Conservation (phyloP, 2,329 filamentous ascomycete genomes). For the Claviceps monticola region DNA sequence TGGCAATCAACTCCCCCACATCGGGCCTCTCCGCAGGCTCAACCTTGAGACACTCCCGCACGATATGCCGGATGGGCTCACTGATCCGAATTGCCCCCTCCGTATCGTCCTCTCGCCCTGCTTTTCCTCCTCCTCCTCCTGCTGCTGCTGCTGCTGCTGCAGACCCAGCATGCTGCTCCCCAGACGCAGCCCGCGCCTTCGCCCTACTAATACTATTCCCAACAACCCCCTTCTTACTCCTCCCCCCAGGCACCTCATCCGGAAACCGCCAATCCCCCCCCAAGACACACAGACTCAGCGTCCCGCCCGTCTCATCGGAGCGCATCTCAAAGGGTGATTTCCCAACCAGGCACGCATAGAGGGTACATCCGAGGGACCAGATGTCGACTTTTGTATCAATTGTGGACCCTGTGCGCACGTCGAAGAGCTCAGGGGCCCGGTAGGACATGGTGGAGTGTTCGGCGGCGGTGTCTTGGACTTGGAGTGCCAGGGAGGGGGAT, state of each 20-base stretch:
- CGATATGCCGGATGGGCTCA: constrained; percentile 73
- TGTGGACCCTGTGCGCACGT: constrained; percentile 83
- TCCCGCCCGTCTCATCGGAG: constrained; percentile 90
- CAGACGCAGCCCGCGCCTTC: constrained; percentile 14
- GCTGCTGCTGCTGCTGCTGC: background rate
- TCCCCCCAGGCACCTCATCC: constrained; percentile 58
- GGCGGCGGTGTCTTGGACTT: constrained; percentile 85
- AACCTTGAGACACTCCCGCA: constrained; percentile 71
- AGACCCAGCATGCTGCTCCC: constrained; percentile 12
- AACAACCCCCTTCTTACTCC: constrained; percentile 17
- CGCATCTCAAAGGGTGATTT: constrained; percentile 95
- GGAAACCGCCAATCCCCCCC: constrained; percentile 96
- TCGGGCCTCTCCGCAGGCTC: constrained; percentile 82
- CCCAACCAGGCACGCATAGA: constrained; percentile 91
- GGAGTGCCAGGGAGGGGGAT: constrained; percentile 76
- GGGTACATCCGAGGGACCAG: constrained; percentile 93
- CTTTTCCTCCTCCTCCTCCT: too few species aligned
- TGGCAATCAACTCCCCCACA: constrained; percentile 65
- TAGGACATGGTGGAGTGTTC: constrained; percentile 99
- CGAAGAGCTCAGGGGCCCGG: constrained; percentile 91
- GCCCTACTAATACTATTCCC: constrained; percentile 17
- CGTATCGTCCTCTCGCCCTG: too few species aligned
- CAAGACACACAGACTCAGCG: constrained; percentile 79
- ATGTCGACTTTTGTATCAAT: constrained; percentile 97
- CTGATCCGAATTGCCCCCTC: constrained; percentile 38